phyloP scores from a whole-genome alignment of 2,329 filamentous ascomycete genomes.

The Tolypocladium album region DNA sequence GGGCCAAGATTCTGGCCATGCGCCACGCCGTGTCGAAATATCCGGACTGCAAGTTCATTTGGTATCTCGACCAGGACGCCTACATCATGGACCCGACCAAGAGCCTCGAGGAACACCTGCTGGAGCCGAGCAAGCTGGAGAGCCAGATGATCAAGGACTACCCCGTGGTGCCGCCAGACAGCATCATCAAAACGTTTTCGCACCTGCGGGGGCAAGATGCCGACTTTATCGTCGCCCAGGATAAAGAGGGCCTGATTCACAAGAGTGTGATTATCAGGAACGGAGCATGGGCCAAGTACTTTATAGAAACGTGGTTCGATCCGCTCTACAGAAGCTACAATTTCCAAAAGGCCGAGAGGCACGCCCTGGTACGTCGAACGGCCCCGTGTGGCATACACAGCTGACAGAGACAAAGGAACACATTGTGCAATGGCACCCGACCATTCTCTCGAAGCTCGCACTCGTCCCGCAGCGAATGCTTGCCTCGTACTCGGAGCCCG shows the following conservation, averaged over 20 bases:
- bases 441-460: constrained; percentile 79
- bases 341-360: constrained; percentile 87
- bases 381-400: neutral
- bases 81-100: constrained; percentile 78
- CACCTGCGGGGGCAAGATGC: constrained; percentile 70
- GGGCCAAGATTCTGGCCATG: constrained; percentile 73
- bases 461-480: constrained; percentile 78
- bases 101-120: constrained; percentile 59
- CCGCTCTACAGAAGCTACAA: constrained; percentile 90
- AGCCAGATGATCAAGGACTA: constrained; percentile 73
- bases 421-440: constrained; percentile 93
- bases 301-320: constrained; percentile 93
- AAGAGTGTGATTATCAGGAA: constrained; percentile 72
- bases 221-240: constrained; percentile 76
- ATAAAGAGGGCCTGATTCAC: constrained; percentile 65
- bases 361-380: constrained; percentile 61
- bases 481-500: constrained; percentile 60
- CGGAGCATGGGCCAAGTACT: constrained; percentile 85
- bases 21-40: constrained; percentile 78
- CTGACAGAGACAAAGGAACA: constrained; percentile 52
- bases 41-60: constrained; percentile 70
- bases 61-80: constrained; percentile 75
- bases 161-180: constrained; percentile 86
- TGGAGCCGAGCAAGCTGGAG: constrained; percentile 58
- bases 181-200: constrained; percentile 88